Conservation (phyloP, 768 basidiomycete species). For the Cyclocybe aegerita region DNA sequence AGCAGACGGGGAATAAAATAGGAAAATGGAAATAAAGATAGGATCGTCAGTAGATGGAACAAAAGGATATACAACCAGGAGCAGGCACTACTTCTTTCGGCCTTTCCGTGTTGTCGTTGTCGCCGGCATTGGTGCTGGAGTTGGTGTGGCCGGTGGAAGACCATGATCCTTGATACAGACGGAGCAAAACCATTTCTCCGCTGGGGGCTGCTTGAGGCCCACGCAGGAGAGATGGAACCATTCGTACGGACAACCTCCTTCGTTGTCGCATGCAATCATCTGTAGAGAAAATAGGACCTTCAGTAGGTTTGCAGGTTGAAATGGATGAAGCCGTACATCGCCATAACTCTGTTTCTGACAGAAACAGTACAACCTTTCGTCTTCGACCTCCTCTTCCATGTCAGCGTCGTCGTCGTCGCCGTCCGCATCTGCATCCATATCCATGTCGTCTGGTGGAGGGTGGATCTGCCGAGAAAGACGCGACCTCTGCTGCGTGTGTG, state of each 20-base stretch:
- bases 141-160: neutral
- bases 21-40: neutral
- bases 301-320: neutral
- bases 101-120: conserved; percentile 13
- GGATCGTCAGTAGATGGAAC: neutral
- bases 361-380: conserved; percentile 50
- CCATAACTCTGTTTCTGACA: conserved; percentile 51
- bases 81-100: conserved; percentile 16
- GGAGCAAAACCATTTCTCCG: conserved; percentile 13
- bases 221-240: conserved; percentile 72
- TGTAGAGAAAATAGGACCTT: conserved; percentile 13
- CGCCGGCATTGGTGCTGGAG: neutral
- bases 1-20: too few relatives aligned
- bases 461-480: conserved; percentile 47
- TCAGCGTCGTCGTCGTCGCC: conserved; percentile 39
- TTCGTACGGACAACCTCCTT: conserved; percentile 63
- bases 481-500: conserved; percentile 39
- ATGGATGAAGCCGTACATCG: conserved; percentile 34
- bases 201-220: conserved; percentile 46
- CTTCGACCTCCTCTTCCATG: conserved; percentile 44
- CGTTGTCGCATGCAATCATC: conserved; percentile 78
- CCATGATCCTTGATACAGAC: conserved; percentile 8
- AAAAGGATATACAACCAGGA: neutral
- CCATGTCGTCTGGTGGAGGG: conserved; percentile 33
- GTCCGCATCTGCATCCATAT: conserved; percentile 40